Conservation (phyloP, 305 asterid species). For the Fraxinus angustifolia region DNA sequence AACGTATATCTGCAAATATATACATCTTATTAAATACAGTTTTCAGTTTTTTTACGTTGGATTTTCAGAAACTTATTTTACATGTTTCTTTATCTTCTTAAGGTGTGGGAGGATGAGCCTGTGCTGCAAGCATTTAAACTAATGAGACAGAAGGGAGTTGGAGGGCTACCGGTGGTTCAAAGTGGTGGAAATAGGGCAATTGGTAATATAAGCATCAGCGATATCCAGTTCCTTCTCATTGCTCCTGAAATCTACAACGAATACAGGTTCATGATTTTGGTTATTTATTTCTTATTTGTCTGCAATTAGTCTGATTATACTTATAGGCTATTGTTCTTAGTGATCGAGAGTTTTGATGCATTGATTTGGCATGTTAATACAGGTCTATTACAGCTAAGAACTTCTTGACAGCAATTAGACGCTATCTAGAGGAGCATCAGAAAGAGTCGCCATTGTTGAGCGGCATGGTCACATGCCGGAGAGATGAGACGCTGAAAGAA, state of each 20-base stretch:
- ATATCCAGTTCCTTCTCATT: conserved; percentile 85
- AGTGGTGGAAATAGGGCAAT: conserved; percentile 71
- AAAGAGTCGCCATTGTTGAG: conserved; percentile 41
- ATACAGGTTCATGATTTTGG: conserved; percentile 50
- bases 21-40: not conserved
- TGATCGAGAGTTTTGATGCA: not conserved
- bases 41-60: not conserved
- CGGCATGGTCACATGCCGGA: conserved; percentile 70
- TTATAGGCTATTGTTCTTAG: not conserved
- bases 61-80: not conserved
- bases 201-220: conserved; percentile 95
- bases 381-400: conserved; percentile 88
- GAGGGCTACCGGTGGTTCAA: conserved; percentile 83
- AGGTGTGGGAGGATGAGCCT: conserved; percentile 91
- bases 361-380: conserved; percentile 20
- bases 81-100: conserved; percentile 8
- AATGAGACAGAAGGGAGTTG: conserved; percentile 85
- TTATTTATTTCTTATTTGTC: not conserved
- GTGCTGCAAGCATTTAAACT: conserved; percentile 91
- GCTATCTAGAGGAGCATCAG: conserved; percentile 43
- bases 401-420: conserved; percentile 68
- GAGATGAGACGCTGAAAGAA: conserved; percentile 55
- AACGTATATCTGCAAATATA: not conserved
- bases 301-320: not conserved
- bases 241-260: conserved; percentile 90